A percentile compares a stretch with the other conserved stretches of the same genome.
Conservation (phyloP, 495 filamentous ascomycete genomes). For the Aspergillus indologenus region DNA sequence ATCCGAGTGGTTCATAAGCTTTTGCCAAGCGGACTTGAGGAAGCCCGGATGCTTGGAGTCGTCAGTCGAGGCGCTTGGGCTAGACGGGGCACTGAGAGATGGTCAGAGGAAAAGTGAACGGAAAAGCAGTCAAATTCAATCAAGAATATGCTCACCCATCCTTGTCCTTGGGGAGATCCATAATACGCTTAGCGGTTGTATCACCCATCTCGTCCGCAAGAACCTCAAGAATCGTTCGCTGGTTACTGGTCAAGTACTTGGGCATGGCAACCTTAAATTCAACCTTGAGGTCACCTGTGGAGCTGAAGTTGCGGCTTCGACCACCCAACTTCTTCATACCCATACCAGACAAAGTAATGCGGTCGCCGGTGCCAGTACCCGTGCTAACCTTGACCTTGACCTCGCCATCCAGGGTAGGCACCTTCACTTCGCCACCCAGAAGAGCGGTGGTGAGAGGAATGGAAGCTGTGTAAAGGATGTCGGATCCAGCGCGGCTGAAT, state of each 20-base stretch:
- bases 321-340: slow-evolving; percentile 81
- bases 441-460: slow-evolving; percentile 92
- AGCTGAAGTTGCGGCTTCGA: slow-evolving; percentile 46
- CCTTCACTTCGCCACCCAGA: slow-evolving; percentile 80
- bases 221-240: slow-evolving; percentile 89
- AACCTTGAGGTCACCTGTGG: slow-evolving; percentile 78
- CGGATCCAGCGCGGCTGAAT: slow-evolving; percentile 79
- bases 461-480: slow-evolving; percentile 87
- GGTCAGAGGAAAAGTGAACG: slow-evolving; percentile 2
- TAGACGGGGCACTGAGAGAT: slow-evolving; percentile 4
- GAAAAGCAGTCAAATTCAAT: neutral
- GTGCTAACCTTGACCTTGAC: slow-evolving; percentile 84
- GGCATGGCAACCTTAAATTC: slow-evolving; percentile 96
- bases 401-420: slow-evolving; percentile 88
- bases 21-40: slow-evolving; percentile 85
- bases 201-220: slow-evolving; percentile 93
- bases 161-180: slow-evolving; percentile 59
- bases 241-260: slow-evolving; percentile 83
- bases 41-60: slow-evolving; percentile 75
- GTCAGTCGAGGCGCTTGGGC: slow-evolving; percentile 13
- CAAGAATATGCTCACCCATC: slow-evolving; percentile 34
- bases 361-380: slow-evolving; percentile 90
- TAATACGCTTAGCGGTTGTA: slow-evolving; percentile 84
- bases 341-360: slow-evolving; percentile 78
- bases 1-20: slow-evolving; percentile 68